Evolutionary conservation across 176 grass and related monocot genomes (phyloP).

Genomic region (Pontederia crassipes): DNA sequence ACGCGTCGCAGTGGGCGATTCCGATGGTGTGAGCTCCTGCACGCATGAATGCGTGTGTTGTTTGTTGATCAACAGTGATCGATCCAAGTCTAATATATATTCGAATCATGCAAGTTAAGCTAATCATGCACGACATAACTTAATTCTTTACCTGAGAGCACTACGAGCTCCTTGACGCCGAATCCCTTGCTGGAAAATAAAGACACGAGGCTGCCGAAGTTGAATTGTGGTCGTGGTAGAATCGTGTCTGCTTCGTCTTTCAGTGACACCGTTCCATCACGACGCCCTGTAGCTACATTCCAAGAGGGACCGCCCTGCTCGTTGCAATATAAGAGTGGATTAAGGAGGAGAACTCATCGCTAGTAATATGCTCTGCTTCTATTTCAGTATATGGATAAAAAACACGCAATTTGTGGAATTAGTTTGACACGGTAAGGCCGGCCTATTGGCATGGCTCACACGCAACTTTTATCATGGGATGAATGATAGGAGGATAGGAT

Average conservation of each 20-base stretch:
- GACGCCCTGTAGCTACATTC: conserved; percentile 18
- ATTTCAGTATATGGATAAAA: no score
- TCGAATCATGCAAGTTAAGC: background rate
- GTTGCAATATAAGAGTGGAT: background rate
- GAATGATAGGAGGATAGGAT: no score
- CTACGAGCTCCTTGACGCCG: conserved; percentile 9
- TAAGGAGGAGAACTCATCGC: background rate
- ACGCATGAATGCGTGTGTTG: no score
- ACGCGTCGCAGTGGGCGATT: conserved; percentile 16
- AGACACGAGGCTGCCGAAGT: background rate
- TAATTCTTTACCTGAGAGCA: conserved; percentile 4
- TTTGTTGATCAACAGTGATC: no score
- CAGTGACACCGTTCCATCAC: conserved; percentile 15
- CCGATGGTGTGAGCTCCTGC: conserved; percentile 20
- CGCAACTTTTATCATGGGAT: no score
- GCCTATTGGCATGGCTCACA: no score
- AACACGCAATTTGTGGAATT: no score
- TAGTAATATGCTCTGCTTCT: no score
- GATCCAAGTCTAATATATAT: background rate
- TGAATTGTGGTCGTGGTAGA: conserved; percentile 6
- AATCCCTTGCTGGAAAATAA: conserved; percentile 21
- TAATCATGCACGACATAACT: background rate
- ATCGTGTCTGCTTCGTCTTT: background rate
- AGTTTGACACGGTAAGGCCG: no score
- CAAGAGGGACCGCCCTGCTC: conserved; percentile 16